Conservation (phyloP, 495 filamentous ascomycete species). For the Podospora bellae-mahoneyi region DNA sequence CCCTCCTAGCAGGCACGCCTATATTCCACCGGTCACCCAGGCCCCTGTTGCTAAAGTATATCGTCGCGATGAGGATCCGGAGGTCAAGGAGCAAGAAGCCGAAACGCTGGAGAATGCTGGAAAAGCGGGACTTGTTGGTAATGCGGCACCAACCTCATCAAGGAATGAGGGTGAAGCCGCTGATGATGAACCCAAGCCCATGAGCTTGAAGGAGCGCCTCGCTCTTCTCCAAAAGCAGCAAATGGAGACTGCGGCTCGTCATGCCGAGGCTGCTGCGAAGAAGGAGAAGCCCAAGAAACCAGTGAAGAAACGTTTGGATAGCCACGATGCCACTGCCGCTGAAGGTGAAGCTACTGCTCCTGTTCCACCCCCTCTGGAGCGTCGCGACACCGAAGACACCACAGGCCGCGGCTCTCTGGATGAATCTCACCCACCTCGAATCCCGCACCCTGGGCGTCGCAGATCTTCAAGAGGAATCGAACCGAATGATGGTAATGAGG, state of each 20-base stretch:
- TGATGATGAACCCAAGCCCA: constrained; percentile 81
- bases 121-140: constrained; percentile 54
- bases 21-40: constrained; percentile 65
- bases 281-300: constrained; percentile 86
- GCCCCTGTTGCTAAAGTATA: constrained; percentile 72
- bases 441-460: constrained; percentile 42
- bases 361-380: constrained; percentile 41
- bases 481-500: constrained; percentile 76
- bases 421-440: constrained; percentile 43
- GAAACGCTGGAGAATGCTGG: constrained; percentile 56
- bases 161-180: constrained; percentile 43
- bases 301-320: constrained; percentile 73
- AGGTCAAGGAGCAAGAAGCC: constrained; percentile 64
- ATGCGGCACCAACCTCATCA: constrained; percentile 23
- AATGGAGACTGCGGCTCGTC: constrained; percentile 74
- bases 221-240: constrained; percentile 93
- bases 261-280: constrained; percentile 73
- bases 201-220: constrained; percentile 90
- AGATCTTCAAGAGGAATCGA: constrained; percentile 54
- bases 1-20: constrained; percentile 90
- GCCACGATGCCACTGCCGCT: constrained; percentile 36
- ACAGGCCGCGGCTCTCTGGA: constrained; percentile 59
- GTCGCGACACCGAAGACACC: constrained; percentile 50
- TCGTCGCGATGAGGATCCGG: constrained; percentile 83
- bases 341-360: constrained; percentile 40